These are phyloP conservation scores for Auricularia heimuer DNA, from an alignment of 768 basidiomycete species.

Conservation along the genomic window DNA sequence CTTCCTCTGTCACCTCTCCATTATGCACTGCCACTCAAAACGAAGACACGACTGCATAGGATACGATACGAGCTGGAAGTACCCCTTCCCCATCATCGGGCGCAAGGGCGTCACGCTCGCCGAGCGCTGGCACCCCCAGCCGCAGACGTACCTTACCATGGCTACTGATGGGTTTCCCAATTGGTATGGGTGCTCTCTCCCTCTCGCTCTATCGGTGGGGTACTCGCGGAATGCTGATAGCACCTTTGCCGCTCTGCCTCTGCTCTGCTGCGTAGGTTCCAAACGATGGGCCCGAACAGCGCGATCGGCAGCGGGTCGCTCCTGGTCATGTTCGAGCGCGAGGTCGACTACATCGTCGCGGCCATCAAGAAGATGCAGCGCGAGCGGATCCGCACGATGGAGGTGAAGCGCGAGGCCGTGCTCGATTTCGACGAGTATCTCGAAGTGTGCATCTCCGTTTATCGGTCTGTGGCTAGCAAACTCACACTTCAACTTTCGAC, in stretches of 20 bases:
- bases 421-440: slow-evolving; percentile 53
- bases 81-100: slow-evolving; percentile 44
- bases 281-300: slow-evolving; percentile 46
- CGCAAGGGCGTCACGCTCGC: slow-evolving; percentile 41
- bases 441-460: slow-evolving; percentile 28
- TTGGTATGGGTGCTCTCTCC: slow-evolving; percentile 20
- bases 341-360: slow-evolving; percentile 46
- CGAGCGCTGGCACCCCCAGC: slow-evolving; percentile 45
- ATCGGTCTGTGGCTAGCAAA: no score
- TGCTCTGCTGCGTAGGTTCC: slow-evolving; percentile 25
- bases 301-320: slow-evolving; percentile 46
- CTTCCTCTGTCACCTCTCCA: neutral
- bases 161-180: slow-evolving; percentile 61
- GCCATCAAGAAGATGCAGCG: slow-evolving; percentile 51
- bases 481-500: no score
- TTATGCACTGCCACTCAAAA: neutral
- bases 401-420: slow-evolving; percentile 48
- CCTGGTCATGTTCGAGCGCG: slow-evolving; percentile 43
- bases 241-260: no score
- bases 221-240: no score
- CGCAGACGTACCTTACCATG: slow-evolving; percentile 47
- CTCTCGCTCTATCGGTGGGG: no score
- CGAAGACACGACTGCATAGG: slow-evolving; percentile 23
- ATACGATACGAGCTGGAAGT: slow-evolving; percentile 41
- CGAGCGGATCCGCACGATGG: slow-evolving; percentile 53